Base-by-base conservation (phyloP, 495 filamentous ascomycete genomes). In the Tuber aestivum region DNA sequence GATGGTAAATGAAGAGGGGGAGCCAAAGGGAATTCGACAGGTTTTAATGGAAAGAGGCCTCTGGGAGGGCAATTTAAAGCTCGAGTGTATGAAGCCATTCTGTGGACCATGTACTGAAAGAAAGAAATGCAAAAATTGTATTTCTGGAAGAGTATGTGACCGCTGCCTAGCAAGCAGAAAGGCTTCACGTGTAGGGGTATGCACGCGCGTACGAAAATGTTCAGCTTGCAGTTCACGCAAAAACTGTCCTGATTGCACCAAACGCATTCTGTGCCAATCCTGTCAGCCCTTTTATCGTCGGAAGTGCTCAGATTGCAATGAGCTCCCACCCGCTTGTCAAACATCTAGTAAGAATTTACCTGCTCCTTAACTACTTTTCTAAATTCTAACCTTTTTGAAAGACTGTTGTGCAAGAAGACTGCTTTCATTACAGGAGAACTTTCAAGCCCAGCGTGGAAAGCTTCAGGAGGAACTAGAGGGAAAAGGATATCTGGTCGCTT, bases 41-140 rank as follows among this genome's bases (percentile, higher is more conserved):
- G 48, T 73, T 1, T 72, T 76, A n/a, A 41, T 50, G 27, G 75
- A 76, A 38, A 70, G 71, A 42, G 75, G 41, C 0, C 68, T 76
- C 23, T 76, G 75, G 70, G 42, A 74, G 12, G 35, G 21, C n/a
- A 56, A 56, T 56, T 12, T 56, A 56, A 56, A 74, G 2, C 42
- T 69, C 1, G 9, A 69, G 37, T 74, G 21, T 32, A 74, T 23
- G 7, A 35, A n/a, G 7, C 50, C 3, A 56, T 56, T 2, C 12
- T 56, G 50, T 27, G 8, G 23, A n/a, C 23, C 23, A 56, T 12
- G 9, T 21, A 0, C 23, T n/a, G 0, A 56, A 56, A 12, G 23
- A 27, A 56, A 27, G 37, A 41, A 74, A 40, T 20, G 35, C 32
- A 65, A 3, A 65, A 68, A 3, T 7, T n/a, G 21, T 41, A 68